Base-by-base conservation (phyloP, 2,329 filamentous ascomycete species). In the Monilinia laxa region DNA sequence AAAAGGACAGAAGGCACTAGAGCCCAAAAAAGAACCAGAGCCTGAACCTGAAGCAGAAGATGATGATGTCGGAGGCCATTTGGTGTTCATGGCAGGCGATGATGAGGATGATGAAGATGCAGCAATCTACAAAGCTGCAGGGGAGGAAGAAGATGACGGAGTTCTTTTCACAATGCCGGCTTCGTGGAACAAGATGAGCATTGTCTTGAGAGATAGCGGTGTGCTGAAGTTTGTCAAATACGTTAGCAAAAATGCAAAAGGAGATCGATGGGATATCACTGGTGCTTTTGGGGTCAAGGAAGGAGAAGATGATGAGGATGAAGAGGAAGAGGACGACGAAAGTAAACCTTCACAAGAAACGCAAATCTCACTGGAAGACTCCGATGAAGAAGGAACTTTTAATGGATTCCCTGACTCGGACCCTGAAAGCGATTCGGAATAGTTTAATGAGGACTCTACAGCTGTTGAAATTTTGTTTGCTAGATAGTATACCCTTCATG, bases 171-270 rank as follows among this genome's bases (percentile, higher is more conserved):
- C 84, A 57, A 88, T 87, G 73, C 83, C 87, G 0, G 87, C 89
- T 2, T 81, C 82, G 10, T 99, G 95, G 95, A 98, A 98, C 78
- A 92, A 90, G 70, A 83, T 99, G 81, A 93, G 90, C 70, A 87
- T 99, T 71, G 95, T 98, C 42, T 81, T 98, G 72, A 85, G 95
- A 67, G 95, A 99, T 76, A 87, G 86, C 71, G 93, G 92, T 18
- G 90, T 90, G 18, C 82, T 99, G 75, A 89, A 92, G 77, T 99
- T 99, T 76, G 93, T 98, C 75, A 99, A 98, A 82, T 99, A 98
- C 77, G 90, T 99, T 28, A 96, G 90, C 78, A 83, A 83, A 68
- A 86, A 84, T 62, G 95, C 95, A 10, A 86, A 86, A 75, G 95
- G 95, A 0, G 95, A 98, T 79, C 84, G 95, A 54, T 98, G 93